phyloP scores from a whole-genome alignment of 164 flowering plant genomes.

The Aristolochia fimbriata region DNA sequence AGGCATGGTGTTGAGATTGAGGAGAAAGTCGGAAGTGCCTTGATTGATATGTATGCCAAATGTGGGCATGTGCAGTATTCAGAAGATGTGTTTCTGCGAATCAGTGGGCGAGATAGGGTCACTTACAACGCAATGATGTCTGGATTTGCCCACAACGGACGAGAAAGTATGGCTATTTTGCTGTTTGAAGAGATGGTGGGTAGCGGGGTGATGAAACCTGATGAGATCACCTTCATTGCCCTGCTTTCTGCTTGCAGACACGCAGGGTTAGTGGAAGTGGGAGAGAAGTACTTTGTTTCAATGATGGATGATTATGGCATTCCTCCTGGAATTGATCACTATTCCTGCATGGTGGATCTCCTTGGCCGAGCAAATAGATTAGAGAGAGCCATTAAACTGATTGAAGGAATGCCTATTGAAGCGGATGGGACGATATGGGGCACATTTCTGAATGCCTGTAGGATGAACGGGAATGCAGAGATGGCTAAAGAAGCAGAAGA shows the following conservation, averaged over 20 bases:
- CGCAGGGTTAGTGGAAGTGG: slow-evolving; percentile 44
- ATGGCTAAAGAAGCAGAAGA: slow-evolving; percentile 50
- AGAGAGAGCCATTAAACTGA: slow-evolving; percentile 43
- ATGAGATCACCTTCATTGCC: slow-evolving; percentile 59
- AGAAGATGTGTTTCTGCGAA: slow-evolving; percentile 28
- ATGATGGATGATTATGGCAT: slow-evolving; percentile 46
- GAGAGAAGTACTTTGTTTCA: slow-evolving; percentile 51
- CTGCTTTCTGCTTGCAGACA: slow-evolving; percentile 82
- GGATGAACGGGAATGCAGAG: slow-evolving; percentile 26
- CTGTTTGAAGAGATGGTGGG: slow-evolving; percentile 47
- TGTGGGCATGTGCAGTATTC: slow-evolving; percentile 60
- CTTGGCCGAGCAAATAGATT: slow-evolving; percentile 56
- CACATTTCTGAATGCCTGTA: slow-evolving; percentile 2
- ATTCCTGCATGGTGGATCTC: slow-evolving; percentile 78
- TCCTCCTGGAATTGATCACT: slow-evolving; percentile 63
- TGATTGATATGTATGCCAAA: slow-evolving; percentile 81
- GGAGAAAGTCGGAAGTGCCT: slow-evolving; percentile 38
- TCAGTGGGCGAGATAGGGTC: slow-evolving; percentile 28
- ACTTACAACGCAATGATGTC: slow-evolving; percentile 68
- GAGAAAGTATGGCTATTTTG: slow-evolving; percentile 35
- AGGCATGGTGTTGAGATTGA: slow-evolving; percentile 41
- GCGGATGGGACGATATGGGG: slow-evolving; percentile 1
- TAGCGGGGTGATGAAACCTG: slow-evolving; percentile 38
- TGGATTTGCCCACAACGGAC: slow-evolving; percentile 67
- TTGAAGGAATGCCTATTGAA: slow-evolving; percentile 38